A percentile compares a stretch with the other conserved stretches of the same genome.
phyloP scores from a whole-genome alignment of 148 eudicot species.

The Gaultheria prostrata region DNA sequence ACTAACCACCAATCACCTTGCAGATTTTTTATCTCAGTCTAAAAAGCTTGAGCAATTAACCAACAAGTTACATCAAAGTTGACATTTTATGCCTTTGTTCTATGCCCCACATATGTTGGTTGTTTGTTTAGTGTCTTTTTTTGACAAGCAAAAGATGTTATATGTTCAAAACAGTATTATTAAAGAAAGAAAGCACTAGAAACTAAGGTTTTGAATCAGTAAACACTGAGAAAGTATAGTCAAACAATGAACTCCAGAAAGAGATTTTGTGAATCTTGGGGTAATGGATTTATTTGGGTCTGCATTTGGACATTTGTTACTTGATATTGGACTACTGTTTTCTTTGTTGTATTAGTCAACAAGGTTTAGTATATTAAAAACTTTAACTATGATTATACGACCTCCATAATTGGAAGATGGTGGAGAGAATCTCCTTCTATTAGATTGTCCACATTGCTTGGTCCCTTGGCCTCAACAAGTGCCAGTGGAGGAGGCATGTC shows the following conservation, averaged over 20 bases:
- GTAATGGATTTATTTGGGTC: neutral
- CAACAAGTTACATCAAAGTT: conserved; percentile 25
- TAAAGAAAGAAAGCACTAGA: neutral
- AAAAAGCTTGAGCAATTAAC: conserved; percentile 13
- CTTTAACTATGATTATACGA: conserved; percentile 8
- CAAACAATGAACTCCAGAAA: conserved; percentile 3
- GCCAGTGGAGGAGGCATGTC: conserved; percentile 18
- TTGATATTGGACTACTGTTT: conserved; percentile 14
- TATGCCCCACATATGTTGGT: conserved; percentile 16
- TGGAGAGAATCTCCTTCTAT: conserved; percentile 14
- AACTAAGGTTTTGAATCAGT: neutral
- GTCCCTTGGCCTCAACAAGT: conserved; percentile 12
- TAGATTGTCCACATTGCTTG: conserved; percentile 15
- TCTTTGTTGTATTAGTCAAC: conserved; percentile 14
- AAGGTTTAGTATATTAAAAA: conserved; percentile 5
- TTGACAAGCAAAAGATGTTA: conserved; percentile 17
- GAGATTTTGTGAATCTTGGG: conserved; percentile 33
- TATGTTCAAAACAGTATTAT: neutral
- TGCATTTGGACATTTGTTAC: conserved; percentile 9
- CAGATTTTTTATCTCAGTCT: conserved; percentile 2
- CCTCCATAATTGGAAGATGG: neutral
- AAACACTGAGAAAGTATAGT: neutral
- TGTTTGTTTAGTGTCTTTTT: conserved; percentile 22
- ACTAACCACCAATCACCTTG: conserved; percentile 26
- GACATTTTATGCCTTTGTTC: conserved; percentile 23